Evolutionary conservation across 2,329 filamentous ascomycete genomes (phyloP).

Genomic region (Fusarium sp.): DNA sequence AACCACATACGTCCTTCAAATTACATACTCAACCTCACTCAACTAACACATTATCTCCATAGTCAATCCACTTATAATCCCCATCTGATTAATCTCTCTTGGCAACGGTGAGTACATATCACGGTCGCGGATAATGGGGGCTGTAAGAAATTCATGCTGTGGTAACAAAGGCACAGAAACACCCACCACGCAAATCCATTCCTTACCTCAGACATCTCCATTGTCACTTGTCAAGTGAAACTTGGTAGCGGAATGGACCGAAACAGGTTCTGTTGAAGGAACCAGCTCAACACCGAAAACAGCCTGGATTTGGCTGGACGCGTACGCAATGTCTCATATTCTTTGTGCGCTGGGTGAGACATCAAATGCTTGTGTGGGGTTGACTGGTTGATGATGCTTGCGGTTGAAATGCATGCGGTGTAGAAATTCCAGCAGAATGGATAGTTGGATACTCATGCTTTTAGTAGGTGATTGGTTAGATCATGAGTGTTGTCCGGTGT

Average conservation of each 20-base stretch:
- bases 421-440: neutral
- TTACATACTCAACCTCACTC: neutral
- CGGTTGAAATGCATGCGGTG: neutral
- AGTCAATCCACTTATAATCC: neutral
- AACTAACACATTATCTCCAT: neutral
- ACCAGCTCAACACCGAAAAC: neutral
- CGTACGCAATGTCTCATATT: neutral
- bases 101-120: no score
- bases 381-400: neutral
- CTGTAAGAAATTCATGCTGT: neutral
- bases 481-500: neutral
- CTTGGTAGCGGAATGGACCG: constrained; percentile 1
- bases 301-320: neutral
- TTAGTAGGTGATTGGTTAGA: neutral
- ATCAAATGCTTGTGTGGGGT: neutral
- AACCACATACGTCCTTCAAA: neutral
- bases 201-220: neutral
- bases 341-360: neutral
- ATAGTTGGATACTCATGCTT: no score
- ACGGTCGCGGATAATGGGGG: neutral
- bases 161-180: neutral
- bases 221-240: neutral
- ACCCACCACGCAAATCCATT: neutral
- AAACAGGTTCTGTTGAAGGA: neutral
- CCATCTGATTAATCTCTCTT: neutral